Conservation (phyloP, 208 protist species). For the Chromosphaera perkinsii region DNA sequence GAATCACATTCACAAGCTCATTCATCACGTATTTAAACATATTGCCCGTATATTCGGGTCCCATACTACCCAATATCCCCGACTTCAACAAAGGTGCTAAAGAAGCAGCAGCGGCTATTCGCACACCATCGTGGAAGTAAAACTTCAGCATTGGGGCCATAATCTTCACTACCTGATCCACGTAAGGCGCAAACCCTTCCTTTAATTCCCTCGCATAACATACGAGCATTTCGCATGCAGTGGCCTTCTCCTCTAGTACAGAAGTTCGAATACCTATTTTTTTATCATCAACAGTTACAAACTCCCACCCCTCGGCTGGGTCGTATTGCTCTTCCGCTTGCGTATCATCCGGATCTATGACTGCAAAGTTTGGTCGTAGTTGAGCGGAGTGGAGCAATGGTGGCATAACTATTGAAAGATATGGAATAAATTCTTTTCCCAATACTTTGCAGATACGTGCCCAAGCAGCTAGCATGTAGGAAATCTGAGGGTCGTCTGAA, state of each 20-base stretch:
- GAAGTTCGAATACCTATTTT: constrained; percentile 48
- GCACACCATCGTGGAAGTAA: constrained; percentile 59
- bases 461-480: constrained; percentile 62
- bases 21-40: constrained; percentile 20
- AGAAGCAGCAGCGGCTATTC: background rate
- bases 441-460: constrained; percentile 65
- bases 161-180: constrained; percentile 43
- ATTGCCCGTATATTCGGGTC: background rate
- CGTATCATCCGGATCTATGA: constrained; percentile 20
- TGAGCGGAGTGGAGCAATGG: constrained; percentile 55
- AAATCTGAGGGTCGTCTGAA: constrained; percentile 28
- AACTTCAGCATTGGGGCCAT: constrained; percentile 62
- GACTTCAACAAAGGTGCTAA: constrained; percentile 8
- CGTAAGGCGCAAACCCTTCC: constrained; percentile 50
- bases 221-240: constrained; percentile 56
- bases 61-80: background rate
- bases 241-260: constrained; percentile 69
- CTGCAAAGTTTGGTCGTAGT: constrained; percentile 47
- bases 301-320: constrained; percentile 54
- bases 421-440: constrained; percentile 66
- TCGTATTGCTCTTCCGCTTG: constrained; percentile 21
- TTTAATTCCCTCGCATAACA: constrained; percentile 54
- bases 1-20: constrained; percentile 30
- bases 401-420: constrained; percentile 58
- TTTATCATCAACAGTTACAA: constrained; percentile 39